These are phyloP conservation scores for Pyrenula massariospora DNA, from an alignment of 495 filamentous ascomycete species.

Conservation along the genomic window DNA sequence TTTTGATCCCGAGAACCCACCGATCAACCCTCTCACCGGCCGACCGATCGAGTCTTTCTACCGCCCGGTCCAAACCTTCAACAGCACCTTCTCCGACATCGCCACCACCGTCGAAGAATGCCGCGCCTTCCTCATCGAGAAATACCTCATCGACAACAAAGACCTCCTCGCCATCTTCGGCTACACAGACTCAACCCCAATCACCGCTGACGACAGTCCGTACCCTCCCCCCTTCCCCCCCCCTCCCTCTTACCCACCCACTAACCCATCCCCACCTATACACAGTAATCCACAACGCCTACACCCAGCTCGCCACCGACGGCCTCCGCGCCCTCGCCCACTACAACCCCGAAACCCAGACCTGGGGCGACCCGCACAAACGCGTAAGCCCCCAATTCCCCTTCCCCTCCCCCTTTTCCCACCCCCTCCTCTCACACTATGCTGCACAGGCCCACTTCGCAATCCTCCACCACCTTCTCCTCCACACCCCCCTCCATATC, in stretches of 20 bases:
- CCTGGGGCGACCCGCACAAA: slow-evolving; percentile 35
- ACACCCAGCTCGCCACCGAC: slow-evolving; percentile 29
- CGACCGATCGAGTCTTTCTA: slow-evolving; percentile 79
- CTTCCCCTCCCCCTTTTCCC: not conserved
- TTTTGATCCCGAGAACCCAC: slow-evolving; percentile 70
- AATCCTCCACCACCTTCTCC: slow-evolving; percentile 26
- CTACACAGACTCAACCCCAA: slow-evolving; percentile 6
- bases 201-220: slow-evolving; percentile 20
- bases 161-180: slow-evolving; percentile 30
- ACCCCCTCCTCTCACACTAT: not conserved
- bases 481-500: slow-evolving; percentile 19
- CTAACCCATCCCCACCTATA: too few relatives aligned
- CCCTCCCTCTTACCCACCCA: not conserved
- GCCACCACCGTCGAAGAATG: slow-evolving; percentile 47
- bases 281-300: slow-evolving; percentile 34
- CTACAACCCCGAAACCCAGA: slow-evolving; percentile 23
- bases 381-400: slow-evolving; percentile 12
- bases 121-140: slow-evolving; percentile 28
- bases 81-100: slow-evolving; percentile 75
- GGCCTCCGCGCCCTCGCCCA: slow-evolving; percentile 31
- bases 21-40: slow-evolving; percentile 62
- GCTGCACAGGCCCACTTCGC: slow-evolving; percentile 28
- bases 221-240: not conserved
- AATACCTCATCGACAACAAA: slow-evolving; percentile 28
- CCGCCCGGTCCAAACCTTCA: slow-evolving; percentile 89